Conservation (phyloP, 106 monocot genomes). For the Acorus gramineus region DNA sequence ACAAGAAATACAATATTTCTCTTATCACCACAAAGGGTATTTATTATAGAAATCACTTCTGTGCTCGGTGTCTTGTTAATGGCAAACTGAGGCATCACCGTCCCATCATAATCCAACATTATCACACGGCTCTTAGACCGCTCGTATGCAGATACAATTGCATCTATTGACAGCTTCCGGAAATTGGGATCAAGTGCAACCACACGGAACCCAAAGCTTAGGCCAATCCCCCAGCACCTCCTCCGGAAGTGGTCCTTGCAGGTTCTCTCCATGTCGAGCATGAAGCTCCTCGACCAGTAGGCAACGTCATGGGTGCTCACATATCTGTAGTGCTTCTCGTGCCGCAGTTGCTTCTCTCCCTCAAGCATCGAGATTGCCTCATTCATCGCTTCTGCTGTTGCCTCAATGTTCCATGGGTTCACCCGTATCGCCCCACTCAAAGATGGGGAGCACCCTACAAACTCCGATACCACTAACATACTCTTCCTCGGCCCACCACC, state of each 20-base stretch:
- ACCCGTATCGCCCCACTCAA: conserved; percentile 50
- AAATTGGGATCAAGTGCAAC: conserved; percentile 40
- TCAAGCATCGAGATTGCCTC: conserved; percentile 17
- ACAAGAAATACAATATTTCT: conserved; percentile 40
- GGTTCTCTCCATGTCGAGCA: conserved; percentile 39
- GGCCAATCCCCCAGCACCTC: conserved; percentile 42
- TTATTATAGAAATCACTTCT: conserved; percentile 23
- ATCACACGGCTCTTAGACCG: conserved; percentile 26
- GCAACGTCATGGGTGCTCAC: conserved; percentile 48
- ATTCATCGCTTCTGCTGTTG: conserved; percentile 36
- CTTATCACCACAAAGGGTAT: conserved; percentile 26
- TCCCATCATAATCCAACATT: conserved; percentile 55
- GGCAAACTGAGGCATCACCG: conserved; percentile 24
- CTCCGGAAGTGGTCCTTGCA: conserved; percentile 42
- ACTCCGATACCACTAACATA: conserved; percentile 50
- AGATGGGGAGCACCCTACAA: conserved; percentile 55
- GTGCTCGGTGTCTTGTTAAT: conserved; percentile 23
- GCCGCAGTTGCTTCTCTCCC: conserved; percentile 38
- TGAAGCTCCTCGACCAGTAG: conserved; percentile 45
- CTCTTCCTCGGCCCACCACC: conserved; percentile 18
- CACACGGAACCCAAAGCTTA: conserved; percentile 47
- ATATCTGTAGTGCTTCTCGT: conserved; percentile 59
- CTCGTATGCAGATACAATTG: conserved; percentile 22
- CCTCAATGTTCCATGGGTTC: conserved; percentile 52
- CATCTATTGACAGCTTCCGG: conserved; percentile 25